These are phyloP conservation scores for Diaporthe citrichinensis DNA, from an alignment of 2,329 filamentous ascomycete genomes.

Conservation along the genomic window DNA sequence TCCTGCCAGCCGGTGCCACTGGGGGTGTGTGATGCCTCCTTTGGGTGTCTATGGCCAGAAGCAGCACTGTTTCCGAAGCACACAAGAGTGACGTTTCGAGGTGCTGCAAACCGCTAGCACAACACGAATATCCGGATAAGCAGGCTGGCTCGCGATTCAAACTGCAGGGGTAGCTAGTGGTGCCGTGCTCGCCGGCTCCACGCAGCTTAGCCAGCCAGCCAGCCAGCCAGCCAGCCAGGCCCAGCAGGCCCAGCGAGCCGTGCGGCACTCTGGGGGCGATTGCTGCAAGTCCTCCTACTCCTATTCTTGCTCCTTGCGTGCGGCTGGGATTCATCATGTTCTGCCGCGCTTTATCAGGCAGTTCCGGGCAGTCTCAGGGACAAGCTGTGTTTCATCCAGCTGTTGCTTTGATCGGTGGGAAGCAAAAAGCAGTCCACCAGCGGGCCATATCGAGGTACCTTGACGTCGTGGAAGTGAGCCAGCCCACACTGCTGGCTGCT, in stretches of 20 bases:
- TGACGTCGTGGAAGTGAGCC: constrained; percentile 3
- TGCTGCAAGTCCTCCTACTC: neutral
- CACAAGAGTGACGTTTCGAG: constrained; percentile 18
- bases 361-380: neutral
- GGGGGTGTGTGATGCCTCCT: neutral
- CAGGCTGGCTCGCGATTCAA: constrained; percentile 27
- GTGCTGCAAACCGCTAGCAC: constrained; percentile 26
- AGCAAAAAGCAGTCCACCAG: constrained; percentile 28
- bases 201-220: constrained; percentile 7
- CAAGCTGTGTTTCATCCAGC: constrained; percentile 29
- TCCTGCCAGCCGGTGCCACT: neutral
- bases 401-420: constrained; percentile 25
- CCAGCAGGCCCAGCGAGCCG: neutral
- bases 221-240: neutral
- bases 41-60: constrained; percentile 15
- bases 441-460: neutral
- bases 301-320: neutral
- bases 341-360: constrained; percentile 22
- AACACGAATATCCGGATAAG: constrained; percentile 19
- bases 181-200: constrained; percentile 27
- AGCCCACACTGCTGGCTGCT: constrained; percentile 25
- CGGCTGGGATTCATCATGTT: neutral
- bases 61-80: constrained; percentile 26
- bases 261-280: neutral
- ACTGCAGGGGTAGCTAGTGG: constrained; percentile 19